Base-by-base conservation (phyloP, 495 filamentous ascomycete genomes). In the Acidomyces sp. region DNA sequence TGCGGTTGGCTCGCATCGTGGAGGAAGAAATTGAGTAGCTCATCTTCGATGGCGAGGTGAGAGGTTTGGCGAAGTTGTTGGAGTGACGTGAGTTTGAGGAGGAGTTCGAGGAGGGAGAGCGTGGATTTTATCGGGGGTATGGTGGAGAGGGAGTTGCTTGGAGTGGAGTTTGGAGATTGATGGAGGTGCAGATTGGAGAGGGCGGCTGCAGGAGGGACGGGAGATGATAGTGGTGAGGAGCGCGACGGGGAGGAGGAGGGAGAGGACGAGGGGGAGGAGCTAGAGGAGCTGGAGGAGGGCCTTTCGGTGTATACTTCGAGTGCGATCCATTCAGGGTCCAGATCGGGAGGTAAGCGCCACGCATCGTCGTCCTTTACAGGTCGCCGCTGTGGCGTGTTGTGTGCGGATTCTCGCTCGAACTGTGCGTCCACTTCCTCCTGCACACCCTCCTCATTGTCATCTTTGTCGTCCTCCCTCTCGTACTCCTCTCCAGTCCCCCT, bases 1-100 rank as follows among this genome's bases (percentile, higher is more conserved):
- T n/a, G n/a, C n/a, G n/a, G n/a, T n/a, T n/a, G n/a, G n/a, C n/a
- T n/a, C n/a, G n/a, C n/a, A 55, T 93, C 85, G 46, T 82, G 75
- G 25, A 99, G 71, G 67, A 96, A 99, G 66, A 96, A 94, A 41
- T 78, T 86, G 12, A 96, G 68, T 6, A 94, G 71, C 56, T 99
- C 85, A 55, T 99, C 92, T n/a, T 80, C 83, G 51, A 95, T 92
- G 24, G 85, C 71, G 22, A 96, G 73, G 51, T 99, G 92, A 1
- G 85, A 84, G 29, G 77, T 70, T 70, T 99, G 92, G 54, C 93
- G 84, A 61, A 90, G 93, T 65, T 96, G 87, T 58, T 96, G 90
- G n/a, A 96, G 70, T 31, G 85, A 80, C 6, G 81, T 82, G 17
- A 99, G 75, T 40, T 92, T 87, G 41, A 99, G 75, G 28, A 96